Evolutionary conservation across 257 asterid genomes (phyloP), one percentile per base, ranked within the genome.

Genomic region (Lithospermum erythrorhizon): DNA sequence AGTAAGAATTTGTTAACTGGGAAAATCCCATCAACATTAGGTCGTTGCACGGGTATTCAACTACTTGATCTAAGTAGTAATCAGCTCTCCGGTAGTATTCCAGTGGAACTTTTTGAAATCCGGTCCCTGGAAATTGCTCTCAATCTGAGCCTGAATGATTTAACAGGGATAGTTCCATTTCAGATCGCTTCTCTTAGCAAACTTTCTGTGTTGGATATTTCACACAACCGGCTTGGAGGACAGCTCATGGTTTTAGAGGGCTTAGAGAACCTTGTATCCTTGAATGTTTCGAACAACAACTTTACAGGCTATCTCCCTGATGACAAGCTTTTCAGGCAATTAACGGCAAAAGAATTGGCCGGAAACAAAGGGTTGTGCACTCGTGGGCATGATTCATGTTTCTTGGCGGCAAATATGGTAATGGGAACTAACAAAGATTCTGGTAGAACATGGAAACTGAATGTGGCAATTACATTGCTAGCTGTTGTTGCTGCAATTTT

Each of bases 221-320:
- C 94, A 0, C 91, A 87, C 73, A 87, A 87, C 73, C 72, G 75
- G 59, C 91, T 87, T 21, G 78, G 60, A 61, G 96, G 96, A 62
- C 84, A 78, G 53, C 59, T 87, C 48, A 78, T 70, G 84, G 67
- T 82, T 18, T 76, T 87, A 29, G 77, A 84, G 0, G 87, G 87
- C 52, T 85, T 87, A 8, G 76, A 74, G 20, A 87, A 85, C 63
- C 87, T 87, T 6, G 91, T 87, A 9, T 87, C 94, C 9, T 57
- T 87, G 70, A 87, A 87, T 27, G 57, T 85, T 24, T 87, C 96
- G 6, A 73, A 74, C 76, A 87, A 87, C 75, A 85, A 85, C 37
- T 87, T 87, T 79, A 71, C 87, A 0, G 96, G 96, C 32, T 85
- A 67, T 64, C 83, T 87, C 48, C 96, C 96, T 1, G 94, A 87